These are phyloP conservation scores for Aureobasidium sp. DNA, from an alignment of 2,329 filamentous ascomycete genomes.

Conservation along the genomic window DNA sequence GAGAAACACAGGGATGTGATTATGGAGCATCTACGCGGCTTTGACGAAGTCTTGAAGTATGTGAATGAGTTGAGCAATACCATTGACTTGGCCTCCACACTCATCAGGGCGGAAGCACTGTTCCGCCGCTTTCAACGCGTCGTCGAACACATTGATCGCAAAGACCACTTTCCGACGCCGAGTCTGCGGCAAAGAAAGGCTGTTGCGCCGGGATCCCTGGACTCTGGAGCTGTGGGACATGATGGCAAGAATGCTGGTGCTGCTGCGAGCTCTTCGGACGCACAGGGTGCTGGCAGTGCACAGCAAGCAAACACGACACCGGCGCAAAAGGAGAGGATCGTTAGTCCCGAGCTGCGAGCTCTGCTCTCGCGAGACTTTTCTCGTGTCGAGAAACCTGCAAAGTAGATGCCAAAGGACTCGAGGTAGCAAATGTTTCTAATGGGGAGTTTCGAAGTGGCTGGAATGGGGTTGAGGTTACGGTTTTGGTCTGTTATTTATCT, in stretches of 20 bases:
- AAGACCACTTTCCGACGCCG: slow-evolving; percentile 67
- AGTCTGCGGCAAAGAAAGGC: slow-evolving; percentile 31
- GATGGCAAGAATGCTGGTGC: slow-evolving; percentile 1
- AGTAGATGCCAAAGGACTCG: background rate
- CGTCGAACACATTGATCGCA: slow-evolving; percentile 88
- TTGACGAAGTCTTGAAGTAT: slow-evolving; percentile 97
- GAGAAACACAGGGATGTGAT: slow-evolving; percentile 88
- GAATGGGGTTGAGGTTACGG: too few relatives aligned
- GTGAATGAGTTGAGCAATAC: slow-evolving; percentile 92
- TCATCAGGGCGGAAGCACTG: slow-evolving; percentile 80
- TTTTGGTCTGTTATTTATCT: too few relatives aligned
- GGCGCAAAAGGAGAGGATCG: slow-evolving; percentile 43
- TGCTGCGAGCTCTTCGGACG: background rate
- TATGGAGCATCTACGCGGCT: slow-evolving; percentile 86
- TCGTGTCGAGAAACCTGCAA: slow-evolving; percentile 37
- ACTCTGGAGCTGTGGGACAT: background rate
- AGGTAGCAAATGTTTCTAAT: too few relatives aligned
- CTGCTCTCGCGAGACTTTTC: slow-evolving; percentile 56
- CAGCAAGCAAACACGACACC: slow-evolving; percentile 8
- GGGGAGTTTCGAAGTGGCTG: too few relatives aligned
- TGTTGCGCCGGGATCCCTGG: too few relatives aligned
- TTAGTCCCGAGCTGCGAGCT: slow-evolving; percentile 56
- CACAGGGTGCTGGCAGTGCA: background rate
- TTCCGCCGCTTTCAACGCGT: slow-evolving; percentile 83
- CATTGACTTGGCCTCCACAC: slow-evolving; percentile 80